Base-by-base conservation (phyloP, 768 basidiomycete species). In the Mycena leptocephala region DNA sequence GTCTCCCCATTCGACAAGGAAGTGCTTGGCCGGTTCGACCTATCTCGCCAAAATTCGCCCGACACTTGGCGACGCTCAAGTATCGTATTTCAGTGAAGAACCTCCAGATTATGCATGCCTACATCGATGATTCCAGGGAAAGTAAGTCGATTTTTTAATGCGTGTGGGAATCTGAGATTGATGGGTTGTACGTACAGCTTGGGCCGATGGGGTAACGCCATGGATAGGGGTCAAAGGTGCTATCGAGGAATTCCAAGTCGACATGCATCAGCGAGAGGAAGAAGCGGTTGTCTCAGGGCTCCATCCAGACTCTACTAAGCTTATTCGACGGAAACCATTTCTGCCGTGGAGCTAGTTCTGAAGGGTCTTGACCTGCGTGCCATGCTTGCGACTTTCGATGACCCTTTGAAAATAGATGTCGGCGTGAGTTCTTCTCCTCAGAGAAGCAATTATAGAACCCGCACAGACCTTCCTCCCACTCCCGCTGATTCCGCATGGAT, bases 221-320 rank as follows among this genome's bases (percentile, higher is more conserved):
- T 94, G 94, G 83, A 90, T 98, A 41, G 97, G 97, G 5, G 87
- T 97, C 43, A 99, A 99, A 83, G 95, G 92, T 22, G 89, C 93
- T 80, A 91, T 97, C 43, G 92, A 93, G 41, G 91, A 92, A 61
- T 93, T 98, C 81, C 93, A 95, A 76, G 96, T 95, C 56, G 97
- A 99, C 81, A 90, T 97, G 86, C 97, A 99, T 83, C 97, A 98
- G 84, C 90, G 97, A 64, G 94, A 95, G 75, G 95, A 97, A 85
- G 96, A 97, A 86, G 89, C 90, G 10, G 87, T 87, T 1, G 89
- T 93, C 1, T 86, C 88, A 10, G 92, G 93, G n/a, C 86, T 88
- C 66, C 84, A 89, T 61, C 88, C 92, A 9, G 86, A 91, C 28
- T 89, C 90, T n/a, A 88, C 88, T 24, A 93, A 93, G 80, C 87